Percentiles rank a stretch among this genome's conserved stretches.
Conservation (phyloP, 2,329 filamentous ascomycete species). For the Shiraia sp. region DNA sequence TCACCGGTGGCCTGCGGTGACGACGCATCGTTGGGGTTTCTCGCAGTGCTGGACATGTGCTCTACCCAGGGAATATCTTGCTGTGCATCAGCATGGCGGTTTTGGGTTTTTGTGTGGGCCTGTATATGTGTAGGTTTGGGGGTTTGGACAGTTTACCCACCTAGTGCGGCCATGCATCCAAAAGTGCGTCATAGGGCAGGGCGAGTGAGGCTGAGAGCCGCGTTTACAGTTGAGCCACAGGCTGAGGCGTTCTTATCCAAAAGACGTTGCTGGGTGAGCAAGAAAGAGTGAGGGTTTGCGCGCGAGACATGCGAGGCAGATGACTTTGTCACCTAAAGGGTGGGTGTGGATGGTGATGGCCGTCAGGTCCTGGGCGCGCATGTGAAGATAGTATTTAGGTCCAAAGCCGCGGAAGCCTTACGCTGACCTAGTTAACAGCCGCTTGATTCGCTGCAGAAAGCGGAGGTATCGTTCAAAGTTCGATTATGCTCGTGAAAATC, state of each 20-base stretch:
- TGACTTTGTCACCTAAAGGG: not conserved
- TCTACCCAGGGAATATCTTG: constrained; percentile 48
- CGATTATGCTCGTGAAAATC: no score
- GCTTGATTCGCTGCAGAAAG: not conserved
- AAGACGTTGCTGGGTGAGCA: no score
- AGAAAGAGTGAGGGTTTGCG: not conserved
- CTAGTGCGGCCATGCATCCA: constrained; percentile 50
- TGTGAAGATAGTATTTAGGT: not conserved
- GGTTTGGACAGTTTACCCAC: constrained; percentile 31
- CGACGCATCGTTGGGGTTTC: constrained; percentile 43
- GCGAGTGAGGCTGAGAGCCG: constrained; percentile 26
- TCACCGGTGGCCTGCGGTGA: constrained; percentile 45
- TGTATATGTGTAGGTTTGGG: constrained; percentile 11
- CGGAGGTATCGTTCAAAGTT: no score
- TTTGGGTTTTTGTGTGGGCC: constrained; percentile 10
- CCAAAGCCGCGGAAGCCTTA: not conserved
- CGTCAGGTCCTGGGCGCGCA: not conserved
- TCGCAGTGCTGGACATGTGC: constrained; percentile 46
- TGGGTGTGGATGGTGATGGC: not conserved
- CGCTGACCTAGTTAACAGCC: not conserved
- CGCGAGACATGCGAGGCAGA: not conserved
- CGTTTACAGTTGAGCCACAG: constrained; percentile 18
- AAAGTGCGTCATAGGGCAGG: constrained; percentile 42
- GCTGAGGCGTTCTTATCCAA: not conserved
- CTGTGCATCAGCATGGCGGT: constrained; percentile 34